Base-by-base conservation (phyloP, 169 alveolate genomes). In the Eimeria tenella region DNA sequence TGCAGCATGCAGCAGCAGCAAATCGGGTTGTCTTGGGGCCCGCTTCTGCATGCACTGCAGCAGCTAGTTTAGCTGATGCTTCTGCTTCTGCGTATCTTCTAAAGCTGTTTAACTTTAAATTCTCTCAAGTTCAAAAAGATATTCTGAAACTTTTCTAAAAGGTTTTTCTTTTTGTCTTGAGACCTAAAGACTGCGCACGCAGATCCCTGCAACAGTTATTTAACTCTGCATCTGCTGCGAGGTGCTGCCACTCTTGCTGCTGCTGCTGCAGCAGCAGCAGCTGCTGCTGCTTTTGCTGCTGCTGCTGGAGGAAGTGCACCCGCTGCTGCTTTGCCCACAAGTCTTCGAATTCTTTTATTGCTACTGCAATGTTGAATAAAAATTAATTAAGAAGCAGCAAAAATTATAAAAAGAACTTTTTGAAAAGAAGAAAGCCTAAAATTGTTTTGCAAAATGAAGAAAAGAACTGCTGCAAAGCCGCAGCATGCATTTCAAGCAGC, bases 1-100 rank as follows among this genome's bases (percentile, higher is more conserved):
- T 31, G 68, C 11, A 3, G 68, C 68, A 17, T 13, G 84, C 56
- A 79, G 88, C 88, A 55, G 71, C 88, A 55, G 88, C 70, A 55
- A 79, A 19, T 68, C 71, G 5, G 88, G 50, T 17, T 71, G 50
- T 25, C 52, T 53, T 19, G 88, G 70, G 70, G n/a, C 50, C 53
- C 21, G 70, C 70, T n/a, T 71, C 88, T 15, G 53, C 88, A 52
- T 0, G 11, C n/a, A 68, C 49, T n/a, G 88, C 70, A n/a, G 88
- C 88, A 55, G 71, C 71, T 13, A 5, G 13, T 21, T 21, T 56
- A 9, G 65, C 65, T 56, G 65, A 7, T 56, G 65, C 65, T 56
- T 7, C 13, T 13, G 19, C 13, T 56, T 7, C 65, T 56, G 65
- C 65, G 7, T 7, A 7, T 56, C 19, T 56, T 13, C 65, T 56